These are phyloP conservation scores for Yamadazyma pseudoaaseri DNA, from an alignment of 1,139 yeast species.

Conservation along the genomic window DNA sequence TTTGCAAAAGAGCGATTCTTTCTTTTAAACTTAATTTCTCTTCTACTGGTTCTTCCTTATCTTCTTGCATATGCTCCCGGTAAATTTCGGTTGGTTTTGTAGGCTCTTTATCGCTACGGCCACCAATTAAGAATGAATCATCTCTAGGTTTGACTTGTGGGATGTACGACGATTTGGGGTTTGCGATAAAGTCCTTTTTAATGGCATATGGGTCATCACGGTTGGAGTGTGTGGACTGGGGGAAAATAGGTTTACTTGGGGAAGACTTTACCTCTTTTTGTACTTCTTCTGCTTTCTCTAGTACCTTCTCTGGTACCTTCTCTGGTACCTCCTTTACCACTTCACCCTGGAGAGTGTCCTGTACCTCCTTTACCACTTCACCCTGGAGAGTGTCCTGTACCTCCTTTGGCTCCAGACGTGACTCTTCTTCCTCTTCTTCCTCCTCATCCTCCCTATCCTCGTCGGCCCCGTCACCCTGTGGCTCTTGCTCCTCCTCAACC, in stretches of 20 bases:
- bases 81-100: conserved; percentile 8
- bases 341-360: neutral
- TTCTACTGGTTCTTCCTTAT: conserved; percentile 32
- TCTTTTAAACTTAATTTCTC: conserved; percentile 76
- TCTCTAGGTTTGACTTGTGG: conserved; percentile 46
- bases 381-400: neutral
- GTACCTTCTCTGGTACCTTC: neutral
- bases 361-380: neutral
- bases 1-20: conserved; percentile 78
- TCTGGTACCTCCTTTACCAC: neutral
- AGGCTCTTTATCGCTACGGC: conserved; percentile 25
- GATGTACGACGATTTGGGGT: conserved; percentile 44
- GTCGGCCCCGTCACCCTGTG: neutral
- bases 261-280: neutral
- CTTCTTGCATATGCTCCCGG: conserved; percentile 26
- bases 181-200: conserved; percentile 43
- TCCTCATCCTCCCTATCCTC: neutral
- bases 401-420: conserved; percentile 1
- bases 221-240: conserved; percentile 20
- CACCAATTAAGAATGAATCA: conserved; percentile 29
- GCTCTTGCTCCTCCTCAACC: neutral
- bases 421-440: neutral
- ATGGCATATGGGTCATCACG: conserved; percentile 42
- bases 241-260: conserved; percentile 22
- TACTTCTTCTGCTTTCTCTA: neutral